These are phyloP conservation scores for Trametes villosa DNA, from an alignment of 768 basidiomycete genomes.

Conservation along the genomic window DNA sequence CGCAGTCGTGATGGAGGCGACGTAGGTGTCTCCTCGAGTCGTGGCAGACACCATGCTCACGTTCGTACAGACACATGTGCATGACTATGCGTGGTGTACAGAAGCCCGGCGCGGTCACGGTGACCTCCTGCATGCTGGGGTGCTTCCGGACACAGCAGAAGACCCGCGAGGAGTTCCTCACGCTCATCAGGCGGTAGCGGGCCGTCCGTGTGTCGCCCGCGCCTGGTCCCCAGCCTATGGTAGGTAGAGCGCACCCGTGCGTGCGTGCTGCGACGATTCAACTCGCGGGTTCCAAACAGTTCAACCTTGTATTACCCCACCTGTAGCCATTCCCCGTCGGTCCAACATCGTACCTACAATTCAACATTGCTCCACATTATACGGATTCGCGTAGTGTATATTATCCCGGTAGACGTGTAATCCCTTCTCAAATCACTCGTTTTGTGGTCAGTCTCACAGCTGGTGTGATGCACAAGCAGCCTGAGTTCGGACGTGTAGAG, in stretches of 20 bases:
- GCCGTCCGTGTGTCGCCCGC: not conserved
- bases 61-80: constrained; percentile 79
- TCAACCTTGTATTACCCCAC: constrained; percentile 27
- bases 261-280: constrained; percentile 45
- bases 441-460: too few species aligned
- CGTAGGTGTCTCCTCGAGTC: constrained; percentile 55
- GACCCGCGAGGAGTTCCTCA: constrained; percentile 95
- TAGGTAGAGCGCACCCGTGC: not conserved
- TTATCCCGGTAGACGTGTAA: too few species aligned
- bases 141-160: constrained; percentile 99
- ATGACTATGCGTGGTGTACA: constrained; percentile 99
- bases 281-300: constrained; percentile 44
- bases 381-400: constrained; percentile 9
- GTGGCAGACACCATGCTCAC: constrained; percentile 20
- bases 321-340: constrained; percentile 16
- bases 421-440: too few species aligned
- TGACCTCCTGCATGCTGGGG: constrained; percentile 97
- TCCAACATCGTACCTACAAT: constrained; percentile 27
- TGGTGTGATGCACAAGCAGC: too few species aligned
- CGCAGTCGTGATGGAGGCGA: constrained; percentile 99
- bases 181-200: constrained; percentile 60
- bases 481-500: too few species aligned
- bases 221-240: too few species aligned
- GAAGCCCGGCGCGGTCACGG: constrained; percentile 94
- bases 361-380: constrained; percentile 30